A percentile compares a stretch with the other conserved stretches of the same genome.
Evolutionary conservation across 1,284 basidiomycete species (phyloP).

Genomic region (Volvariella surrecta): DNA sequence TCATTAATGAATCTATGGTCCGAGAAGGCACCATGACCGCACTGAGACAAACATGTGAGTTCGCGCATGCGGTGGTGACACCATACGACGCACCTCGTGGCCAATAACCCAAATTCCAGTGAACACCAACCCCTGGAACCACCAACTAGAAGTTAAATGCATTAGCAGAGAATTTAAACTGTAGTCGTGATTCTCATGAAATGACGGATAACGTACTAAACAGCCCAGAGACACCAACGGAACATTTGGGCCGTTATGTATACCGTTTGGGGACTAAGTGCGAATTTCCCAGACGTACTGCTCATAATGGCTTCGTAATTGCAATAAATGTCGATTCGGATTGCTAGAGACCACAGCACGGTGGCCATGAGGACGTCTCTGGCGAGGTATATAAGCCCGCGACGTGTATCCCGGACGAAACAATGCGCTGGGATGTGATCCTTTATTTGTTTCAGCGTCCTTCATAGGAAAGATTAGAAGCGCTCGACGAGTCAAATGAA

Average conservation of each 20-base stretch:
- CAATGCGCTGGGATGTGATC: constrained; percentile 41
- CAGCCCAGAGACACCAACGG: constrained; percentile 34
- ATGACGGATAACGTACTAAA: constrained; percentile 50
- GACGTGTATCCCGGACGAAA: constrained; percentile 30
- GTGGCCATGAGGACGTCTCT: constrained; percentile 41
- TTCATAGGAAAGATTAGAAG: constrained; percentile 13
- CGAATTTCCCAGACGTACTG: background rate
- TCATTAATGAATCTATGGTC: constrained; percentile 22
- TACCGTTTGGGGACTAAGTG: background rate
- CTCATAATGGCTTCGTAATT: constrained; percentile 19
- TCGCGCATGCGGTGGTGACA: background rate
- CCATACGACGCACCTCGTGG: constrained; percentile 33
- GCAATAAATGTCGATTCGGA: constrained; percentile 39
- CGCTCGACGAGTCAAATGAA: background rate
- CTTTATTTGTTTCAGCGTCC: constrained; percentile 45
- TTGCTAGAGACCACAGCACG: constrained; percentile 33
- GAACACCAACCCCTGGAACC: constrained; percentile 53
- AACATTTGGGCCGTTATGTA: constrained; percentile 14
- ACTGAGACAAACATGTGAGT: constrained; percentile 10
- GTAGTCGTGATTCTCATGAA: constrained; percentile 4
- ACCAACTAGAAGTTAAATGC: constrained; percentile 33
- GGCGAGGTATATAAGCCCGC: constrained; percentile 29
- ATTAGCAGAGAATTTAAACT: background rate
- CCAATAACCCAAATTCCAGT: constrained; percentile 59
- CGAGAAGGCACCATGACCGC: constrained; percentile 26